Evolutionary conservation across 2,329 filamentous ascomycete species (phyloP).

Genomic region (Aureobasidium sp.): DNA sequence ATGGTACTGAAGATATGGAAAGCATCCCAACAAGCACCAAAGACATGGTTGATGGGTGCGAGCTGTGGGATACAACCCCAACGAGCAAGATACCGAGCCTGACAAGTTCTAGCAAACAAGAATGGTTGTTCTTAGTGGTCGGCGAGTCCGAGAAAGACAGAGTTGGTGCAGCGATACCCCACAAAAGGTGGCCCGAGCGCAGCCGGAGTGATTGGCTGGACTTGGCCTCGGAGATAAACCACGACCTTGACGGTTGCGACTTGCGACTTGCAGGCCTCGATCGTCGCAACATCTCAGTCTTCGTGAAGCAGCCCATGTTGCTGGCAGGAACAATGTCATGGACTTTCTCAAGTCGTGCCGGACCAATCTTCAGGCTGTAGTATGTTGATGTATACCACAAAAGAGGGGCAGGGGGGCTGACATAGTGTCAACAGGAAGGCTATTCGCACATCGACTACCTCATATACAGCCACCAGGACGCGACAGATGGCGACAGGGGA

Average conservation of each 20-base stretch:
- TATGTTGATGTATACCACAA: neutral
- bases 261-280: no score
- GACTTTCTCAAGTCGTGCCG: slow-evolving; percentile 26
- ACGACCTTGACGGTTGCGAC: neutral
- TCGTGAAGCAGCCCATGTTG: neutral
- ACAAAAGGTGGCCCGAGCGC: neutral
- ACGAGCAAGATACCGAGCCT: no score
- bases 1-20: neutral
- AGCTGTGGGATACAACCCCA: neutral
- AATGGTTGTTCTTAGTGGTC: neutral
- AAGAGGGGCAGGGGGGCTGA: neutral
- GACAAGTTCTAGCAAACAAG: neutral
- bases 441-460: slow-evolving; percentile 12
- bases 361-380: slow-evolving; percentile 24
- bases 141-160: neutral
- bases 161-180: neutral
- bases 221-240: neutral
- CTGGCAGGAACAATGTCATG: slow-evolving; percentile 17
- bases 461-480: slow-evolving; percentile 6
- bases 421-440: neutral
- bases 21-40: neutral
- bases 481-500: neutral
- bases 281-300: no score
- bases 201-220: neutral
- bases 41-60: no score